A percentile compares a stretch with the other conserved stretches of the same genome.
Evolutionary conservation across 768 basidiomycete genomes (phyloP).

Genomic region (Melanogaster broomeanus): DNA sequence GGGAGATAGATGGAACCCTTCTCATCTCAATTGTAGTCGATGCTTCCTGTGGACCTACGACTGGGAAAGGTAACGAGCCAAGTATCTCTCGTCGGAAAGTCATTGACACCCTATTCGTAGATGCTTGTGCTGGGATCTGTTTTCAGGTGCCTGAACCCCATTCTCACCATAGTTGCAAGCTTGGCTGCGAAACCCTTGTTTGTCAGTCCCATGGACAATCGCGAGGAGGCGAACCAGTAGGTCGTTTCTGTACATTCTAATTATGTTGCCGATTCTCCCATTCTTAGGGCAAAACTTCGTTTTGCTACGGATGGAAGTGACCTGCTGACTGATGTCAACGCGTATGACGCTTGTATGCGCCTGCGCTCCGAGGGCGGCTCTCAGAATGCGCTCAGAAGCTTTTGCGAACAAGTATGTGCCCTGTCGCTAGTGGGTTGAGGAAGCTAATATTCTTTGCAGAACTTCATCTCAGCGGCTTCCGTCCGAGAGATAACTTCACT

Average conservation of each 20-base stretch:
- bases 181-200: slow-evolving; percentile 91
- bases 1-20: not conserved
- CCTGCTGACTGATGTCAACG: slow-evolving; percentile 77
- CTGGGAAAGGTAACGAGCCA: slow-evolving; percentile 67
- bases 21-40: slow-evolving; percentile 48
- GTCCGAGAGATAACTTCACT: slow-evolving; percentile 79
- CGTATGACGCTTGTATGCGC: slow-evolving; percentile 64
- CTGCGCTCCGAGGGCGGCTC: slow-evolving; percentile 54
- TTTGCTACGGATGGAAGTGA: slow-evolving; percentile 80
- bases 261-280: not conserved
- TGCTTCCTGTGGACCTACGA: slow-evolving; percentile 86
- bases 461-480: slow-evolving; percentile 77
- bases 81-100: not conserved
- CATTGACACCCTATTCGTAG: slow-evolving; percentile 35
- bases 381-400: slow-evolving; percentile 46
- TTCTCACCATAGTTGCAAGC: slow-evolving; percentile 79
- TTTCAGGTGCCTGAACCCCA: slow-evolving; percentile 80
- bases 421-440: not conserved
- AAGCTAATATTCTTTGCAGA: slow-evolving; percentile 42
- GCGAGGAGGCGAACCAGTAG: slow-evolving; percentile 77
- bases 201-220: slow-evolving; percentile 75
- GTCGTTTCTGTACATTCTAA: slow-evolving; percentile 16
- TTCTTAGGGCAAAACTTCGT: slow-evolving; percentile 62
- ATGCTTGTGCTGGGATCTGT: slow-evolving; percentile 87
- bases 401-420: slow-evolving; percentile 66